Percentiles rank a stretch among this genome's conserved stretches.
phyloP scores from a whole-genome alignment of 106 monocot species.

The Posidonia australis region DNA sequence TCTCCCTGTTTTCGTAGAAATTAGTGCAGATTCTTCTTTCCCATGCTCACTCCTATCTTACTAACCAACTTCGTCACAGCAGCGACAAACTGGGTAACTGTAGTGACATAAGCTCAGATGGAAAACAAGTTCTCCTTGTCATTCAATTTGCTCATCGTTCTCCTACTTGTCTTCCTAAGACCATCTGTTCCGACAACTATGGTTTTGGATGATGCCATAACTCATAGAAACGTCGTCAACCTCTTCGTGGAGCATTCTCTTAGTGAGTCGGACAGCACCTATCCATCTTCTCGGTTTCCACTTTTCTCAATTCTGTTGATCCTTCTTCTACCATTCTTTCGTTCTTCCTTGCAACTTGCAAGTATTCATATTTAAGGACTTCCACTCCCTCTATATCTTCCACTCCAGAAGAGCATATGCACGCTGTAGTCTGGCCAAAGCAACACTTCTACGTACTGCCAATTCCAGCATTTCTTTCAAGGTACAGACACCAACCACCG shows the following conservation, averaged over 20 bases:
- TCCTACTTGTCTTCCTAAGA: not conserved
- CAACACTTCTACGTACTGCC: not conserved
- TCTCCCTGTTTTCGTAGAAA: not conserved
- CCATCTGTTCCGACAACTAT: not conserved
- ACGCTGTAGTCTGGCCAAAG: not conserved
- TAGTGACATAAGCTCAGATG: not conserved
- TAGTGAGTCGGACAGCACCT: too few species aligned
- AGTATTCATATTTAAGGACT: conserved; percentile 2
- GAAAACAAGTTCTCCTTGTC: not conserved
- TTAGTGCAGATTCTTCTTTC: not conserved
- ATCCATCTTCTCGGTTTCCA: too few species aligned
- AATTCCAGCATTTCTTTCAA: not conserved
- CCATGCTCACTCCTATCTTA: too few species aligned
- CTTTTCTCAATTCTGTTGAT: too few species aligned
- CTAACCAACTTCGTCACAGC: too few species aligned
- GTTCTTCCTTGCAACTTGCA: not conserved
- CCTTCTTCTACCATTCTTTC: not conserved
- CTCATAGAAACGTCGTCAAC: too few species aligned
- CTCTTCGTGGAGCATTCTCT: too few species aligned
- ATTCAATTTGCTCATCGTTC: too few species aligned
- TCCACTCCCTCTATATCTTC: conserved; percentile 5
- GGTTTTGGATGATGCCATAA: not conserved
- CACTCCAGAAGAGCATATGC: conserved; percentile 2
- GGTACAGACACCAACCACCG: too few species aligned
- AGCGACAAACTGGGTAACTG: too few species aligned